These are phyloP conservation scores for Dioszegia crocea DNA, from an alignment of 768 basidiomycete species.

Conservation along the genomic window DNA sequence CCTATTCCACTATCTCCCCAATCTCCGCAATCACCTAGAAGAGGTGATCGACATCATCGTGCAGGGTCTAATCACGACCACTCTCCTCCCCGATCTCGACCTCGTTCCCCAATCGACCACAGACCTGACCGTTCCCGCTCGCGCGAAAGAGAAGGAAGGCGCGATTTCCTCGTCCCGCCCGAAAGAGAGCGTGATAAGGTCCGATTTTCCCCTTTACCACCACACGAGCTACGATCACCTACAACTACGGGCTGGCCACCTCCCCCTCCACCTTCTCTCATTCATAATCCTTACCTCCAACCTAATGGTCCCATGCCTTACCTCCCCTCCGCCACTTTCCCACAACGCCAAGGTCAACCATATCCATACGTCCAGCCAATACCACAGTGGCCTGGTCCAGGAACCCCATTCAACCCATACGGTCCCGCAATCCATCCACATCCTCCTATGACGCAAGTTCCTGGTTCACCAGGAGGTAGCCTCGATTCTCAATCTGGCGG, in stretches of 20 bases:
- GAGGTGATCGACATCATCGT: no score
- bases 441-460: not conserved
- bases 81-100: not conserved
- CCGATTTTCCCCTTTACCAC: conserved; percentile 5
- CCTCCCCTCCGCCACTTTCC: not conserved
- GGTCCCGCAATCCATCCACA: no score
- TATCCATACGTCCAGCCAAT: no score
- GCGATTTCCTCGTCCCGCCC: not conserved
- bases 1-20: no score
- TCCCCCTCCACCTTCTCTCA: not conserved
- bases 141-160: not conserved
- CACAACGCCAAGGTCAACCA: no score
- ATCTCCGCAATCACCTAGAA: no score
- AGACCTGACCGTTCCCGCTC: not conserved
- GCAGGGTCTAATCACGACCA: not conserved
- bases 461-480: not conserved
- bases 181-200: not conserved
- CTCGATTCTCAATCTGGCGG: not conserved
- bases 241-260: not conserved
- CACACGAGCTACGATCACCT: not conserved
- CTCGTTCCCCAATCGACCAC: not conserved
- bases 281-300: not conserved
- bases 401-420: no score
- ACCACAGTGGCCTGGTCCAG: no score
- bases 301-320: not conserved